Evolutionary conservation across 495 filamentous ascomycete genomes (phyloP), one percentile per base, ranked within the genome.

Genomic region (Xylaria cubensis): DNA sequence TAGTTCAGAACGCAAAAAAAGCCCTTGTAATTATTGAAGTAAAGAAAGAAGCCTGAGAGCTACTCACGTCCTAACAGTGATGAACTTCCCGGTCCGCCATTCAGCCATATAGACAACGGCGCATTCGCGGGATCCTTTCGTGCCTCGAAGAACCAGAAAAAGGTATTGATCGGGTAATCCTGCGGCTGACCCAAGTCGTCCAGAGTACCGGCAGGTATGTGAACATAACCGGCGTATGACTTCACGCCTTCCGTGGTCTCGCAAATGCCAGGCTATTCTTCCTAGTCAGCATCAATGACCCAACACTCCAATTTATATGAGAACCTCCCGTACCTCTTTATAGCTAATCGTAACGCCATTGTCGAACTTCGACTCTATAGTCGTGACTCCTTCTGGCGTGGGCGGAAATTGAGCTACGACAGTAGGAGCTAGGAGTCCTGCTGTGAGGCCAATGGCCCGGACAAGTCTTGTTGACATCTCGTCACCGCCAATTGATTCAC

Each of bases 281-380:
- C 29, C 36, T 19, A 42, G 59, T 71, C 19, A 71, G 59, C 48
- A 46, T 21, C 19, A 21, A 36, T 15, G 9, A 10, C 34, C 19
- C 21, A 44, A 21, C 1, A 46, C 5, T 41, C n/a, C 15, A 55
- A 80, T 26, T 26, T 3, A 64, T 4, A n/a, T 56, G 26, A 51
- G n/a, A 53, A 29, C 2, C 21, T 36, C 10, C 21, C 53, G 41
- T 76, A 90, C 90, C 80, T 91, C 83, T 82, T 91, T 92, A 73
- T 91, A 92, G 24, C 88, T 89, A 19, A 92, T 91, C 48, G 77
- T 84, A 1, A 91, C 86, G 7, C 87, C 89, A 39, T 89, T 80
- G 36, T 87, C 81, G 62, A 89, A 86, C 70, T 87, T 86, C 13
- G 89, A 91, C 29, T 89, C 65, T 3, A 92, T 70, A 9, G 88